Evolutionary conservation across 768 basidiomycete species (phyloP).

Genomic region (Auricularia sp.): DNA sequence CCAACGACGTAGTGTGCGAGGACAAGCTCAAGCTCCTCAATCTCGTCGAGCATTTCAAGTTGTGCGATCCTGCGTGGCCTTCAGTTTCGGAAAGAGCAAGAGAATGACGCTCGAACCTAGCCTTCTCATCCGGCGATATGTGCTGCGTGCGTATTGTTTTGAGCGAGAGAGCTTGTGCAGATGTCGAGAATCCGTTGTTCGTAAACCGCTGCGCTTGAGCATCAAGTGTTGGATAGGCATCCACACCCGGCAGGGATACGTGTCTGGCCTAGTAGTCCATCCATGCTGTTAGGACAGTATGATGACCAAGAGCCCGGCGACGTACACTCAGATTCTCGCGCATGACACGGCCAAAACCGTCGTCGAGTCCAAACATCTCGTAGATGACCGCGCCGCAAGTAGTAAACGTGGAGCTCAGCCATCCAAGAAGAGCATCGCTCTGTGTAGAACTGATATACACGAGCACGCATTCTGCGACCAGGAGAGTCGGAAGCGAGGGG

Average conservation of each 20-base stretch:
- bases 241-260: too few species aligned
- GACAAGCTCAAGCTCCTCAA: slow-evolving; percentile 89
- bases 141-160: too few species aligned
- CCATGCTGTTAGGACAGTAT: not conserved
- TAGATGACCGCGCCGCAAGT: slow-evolving; percentile 50
- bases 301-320: not conserved
- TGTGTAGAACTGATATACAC: slow-evolving; percentile 68
- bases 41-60: slow-evolving; percentile 85
- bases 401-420: slow-evolving; percentile 57
- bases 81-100: too few species aligned
- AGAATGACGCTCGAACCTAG: slow-evolving; percentile 33
- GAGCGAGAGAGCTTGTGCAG: too few species aligned
- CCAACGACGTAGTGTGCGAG: slow-evolving; percentile 82
- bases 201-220: slow-evolving; percentile 31
- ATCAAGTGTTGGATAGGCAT: too few species aligned
- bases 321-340: slow-evolving; percentile 70
- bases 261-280: too few species aligned
- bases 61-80: slow-evolving; percentile 47
- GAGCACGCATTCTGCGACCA: slow-evolving; percentile 89
- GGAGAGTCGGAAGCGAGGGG: slow-evolving; percentile 59
- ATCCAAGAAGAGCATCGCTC: slow-evolving; percentile 52
- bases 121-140: slow-evolving; percentile 7
- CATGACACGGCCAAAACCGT: slow-evolving; percentile 92
- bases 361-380: slow-evolving; percentile 87
- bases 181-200: too few species aligned